Conservation (phyloP, 371 early-diverging fungal species). For the Zopfochytrium polystomum region DNA sequence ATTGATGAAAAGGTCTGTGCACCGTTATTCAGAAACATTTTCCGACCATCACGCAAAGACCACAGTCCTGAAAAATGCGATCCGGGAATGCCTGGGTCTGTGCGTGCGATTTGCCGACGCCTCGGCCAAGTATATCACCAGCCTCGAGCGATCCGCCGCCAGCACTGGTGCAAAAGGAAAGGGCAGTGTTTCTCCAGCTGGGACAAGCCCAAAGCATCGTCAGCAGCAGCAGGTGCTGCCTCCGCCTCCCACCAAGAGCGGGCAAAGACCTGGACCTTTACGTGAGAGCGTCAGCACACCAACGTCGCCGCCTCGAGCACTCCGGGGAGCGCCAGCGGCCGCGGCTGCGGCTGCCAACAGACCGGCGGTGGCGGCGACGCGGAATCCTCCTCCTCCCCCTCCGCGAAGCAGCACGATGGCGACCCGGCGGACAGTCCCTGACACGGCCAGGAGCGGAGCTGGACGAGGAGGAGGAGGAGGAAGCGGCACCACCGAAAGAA, state of each 20-base stretch:
- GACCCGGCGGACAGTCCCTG: too few relatives aligned
- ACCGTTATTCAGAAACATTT: neutral
- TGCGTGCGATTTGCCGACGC: constrained; percentile 17
- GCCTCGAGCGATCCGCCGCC: neutral
- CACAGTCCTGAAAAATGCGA: constrained; percentile 6
- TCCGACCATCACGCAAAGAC: neutral
- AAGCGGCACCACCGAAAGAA: neutral
- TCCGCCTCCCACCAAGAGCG: neutral
- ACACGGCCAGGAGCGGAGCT: too few relatives aligned
- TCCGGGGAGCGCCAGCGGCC: neutral
- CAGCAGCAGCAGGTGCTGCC: neutral
- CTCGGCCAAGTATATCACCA: constrained; percentile 4
- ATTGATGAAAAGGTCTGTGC: constrained; percentile 16
- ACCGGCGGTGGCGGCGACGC: too few relatives aligned
- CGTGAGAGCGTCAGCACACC: neutral
- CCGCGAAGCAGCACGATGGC: too few relatives aligned
- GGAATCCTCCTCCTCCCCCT: too few relatives aligned
- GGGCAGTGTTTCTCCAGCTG: neutral
- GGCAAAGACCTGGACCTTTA: constrained; percentile 1
- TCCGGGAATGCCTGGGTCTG: constrained; percentile 12
- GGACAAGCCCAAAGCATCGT: neutral
- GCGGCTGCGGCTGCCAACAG: too few relatives aligned
- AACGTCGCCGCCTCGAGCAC: neutral
- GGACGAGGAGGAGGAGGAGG: too few relatives aligned
- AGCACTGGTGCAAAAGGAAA: neutral